Evolutionary conservation across 805 yeast genomes (phyloP), one percentile per base, ranked within the genome.

Genomic region (Candida piceae): DNA sequence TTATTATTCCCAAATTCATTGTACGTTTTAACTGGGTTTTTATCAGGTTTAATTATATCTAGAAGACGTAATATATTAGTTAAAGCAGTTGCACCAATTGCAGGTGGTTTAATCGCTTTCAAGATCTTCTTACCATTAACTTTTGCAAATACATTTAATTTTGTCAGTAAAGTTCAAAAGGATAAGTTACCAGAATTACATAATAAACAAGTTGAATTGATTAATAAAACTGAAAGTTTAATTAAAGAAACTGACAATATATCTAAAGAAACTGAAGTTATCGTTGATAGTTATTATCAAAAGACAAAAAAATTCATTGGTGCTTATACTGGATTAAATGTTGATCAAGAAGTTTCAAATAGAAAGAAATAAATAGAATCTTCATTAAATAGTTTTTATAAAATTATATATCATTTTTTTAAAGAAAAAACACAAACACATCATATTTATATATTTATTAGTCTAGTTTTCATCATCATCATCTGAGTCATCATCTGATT

Each of bases 71-170:
- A 76, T 39, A 46, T 79, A 16, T 35, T 79, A 2, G 52, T 82
- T 10, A 76, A 79, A 50, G 65, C 70, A 3, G 43, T 72, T 1
- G 62, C 73, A 12, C 95, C 95, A 1, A 38, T 79, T 3, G 61
- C 66, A 0, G 69, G 81, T 36, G 93, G 89, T 11, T 43, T 72
- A 20, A 71, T 64, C 5, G 77, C 90, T 1, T 84, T 87, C 63
- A 74, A 67, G 41, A 69, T 74, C 56, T 79, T 84, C 49, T 69
- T 85, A 50, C 96, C 96, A 13, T 61, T 69, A 34, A 87, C 96
- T 0, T 84, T 74, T 50, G 50, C 53, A 29, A 84, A 82, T 57
- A 75, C 85, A 7, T 61, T 72, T 11, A 58, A 63, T 6, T 75
- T 79, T 49, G 61, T 72, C 3, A 78, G 85, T 76, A 61, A 64